These are phyloP conservation scores for Penicillium sp. DNA, from an alignment of 2,329 filamentous ascomycete genomes.

Conservation along the genomic window DNA sequence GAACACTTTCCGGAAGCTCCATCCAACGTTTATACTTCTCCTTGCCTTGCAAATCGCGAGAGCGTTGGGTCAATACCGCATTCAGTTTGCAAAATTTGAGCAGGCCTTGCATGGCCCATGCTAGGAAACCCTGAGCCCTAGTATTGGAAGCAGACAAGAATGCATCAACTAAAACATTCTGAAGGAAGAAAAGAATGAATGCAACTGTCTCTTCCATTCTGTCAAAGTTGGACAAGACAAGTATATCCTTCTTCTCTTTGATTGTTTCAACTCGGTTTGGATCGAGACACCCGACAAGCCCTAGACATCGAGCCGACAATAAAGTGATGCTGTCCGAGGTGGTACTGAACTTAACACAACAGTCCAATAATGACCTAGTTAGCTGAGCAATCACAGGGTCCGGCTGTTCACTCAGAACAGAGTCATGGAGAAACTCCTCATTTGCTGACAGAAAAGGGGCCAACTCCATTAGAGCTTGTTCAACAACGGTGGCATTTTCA, in stretches of 20 bases:
- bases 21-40: conserved; percentile 73
- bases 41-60: conserved; percentile 56
- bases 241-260: conserved; percentile 75
- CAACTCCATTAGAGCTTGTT: conserved; percentile 77
- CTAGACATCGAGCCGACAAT: conserved; percentile 78
- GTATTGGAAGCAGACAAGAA: conserved; percentile 90
- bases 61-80: conserved; percentile 53
- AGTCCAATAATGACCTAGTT: conserved; percentile 78
- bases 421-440: conserved; percentile 76
- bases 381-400: conserved; percentile 70
- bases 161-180: conserved; percentile 83
- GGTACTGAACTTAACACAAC: conserved; percentile 75
- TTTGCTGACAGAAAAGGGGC: conserved; percentile 69
- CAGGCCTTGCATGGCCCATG: conserved; percentile 91
- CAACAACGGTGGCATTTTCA: conserved; percentile 82
- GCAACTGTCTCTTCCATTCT: conserved; percentile 74
- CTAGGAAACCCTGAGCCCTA: conserved; percentile 83
- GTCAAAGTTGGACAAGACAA: conserved; percentile 85
- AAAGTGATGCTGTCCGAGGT: conserved; percentile 65
- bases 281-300: conserved; percentile 87
- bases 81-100: conserved; percentile 75
- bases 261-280: conserved; percentile 82
- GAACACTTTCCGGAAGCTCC: conserved; percentile 70
- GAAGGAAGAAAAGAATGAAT: conserved; percentile 81
- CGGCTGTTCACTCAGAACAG: conserved; percentile 79